These are phyloP conservation scores for Tylopilus cervinicoccineus DNA, from an alignment of 768 basidiomycete species.

Conservation along the genomic window DNA sequence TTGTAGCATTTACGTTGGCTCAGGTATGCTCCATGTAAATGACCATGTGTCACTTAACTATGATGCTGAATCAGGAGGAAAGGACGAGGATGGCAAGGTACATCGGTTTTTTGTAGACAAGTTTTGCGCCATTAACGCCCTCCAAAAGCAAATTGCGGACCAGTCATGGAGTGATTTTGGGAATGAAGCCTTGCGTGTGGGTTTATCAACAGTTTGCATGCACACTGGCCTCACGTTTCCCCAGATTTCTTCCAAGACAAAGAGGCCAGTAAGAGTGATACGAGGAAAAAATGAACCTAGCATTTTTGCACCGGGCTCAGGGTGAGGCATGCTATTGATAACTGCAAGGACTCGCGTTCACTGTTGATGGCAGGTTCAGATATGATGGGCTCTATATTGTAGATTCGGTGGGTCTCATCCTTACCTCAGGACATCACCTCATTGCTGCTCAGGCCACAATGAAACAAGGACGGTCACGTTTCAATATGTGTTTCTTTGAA, in stretches of 20 bases:
- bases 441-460: slow-evolving; percentile 14
- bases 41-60: neutral
- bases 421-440: neutral
- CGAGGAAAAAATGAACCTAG: slow-evolving; percentile 23
- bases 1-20: slow-evolving; percentile 34
- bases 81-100: slow-evolving; percentile 8
- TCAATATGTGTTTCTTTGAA: slow-evolving; percentile 27
- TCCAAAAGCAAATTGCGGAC: slow-evolving; percentile 19
- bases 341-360: neutral
- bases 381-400: slow-evolving; percentile 33
- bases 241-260: slow-evolving; percentile 29
- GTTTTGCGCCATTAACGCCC: neutral
- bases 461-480: no score
- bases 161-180: slow-evolving; percentile 19
- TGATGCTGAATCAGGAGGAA: slow-evolving; percentile 18
- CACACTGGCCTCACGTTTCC: neutral
- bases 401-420: slow-evolving; percentile 15
- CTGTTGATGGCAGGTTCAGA: slow-evolving; percentile 26
- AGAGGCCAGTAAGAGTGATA: slow-evolving; percentile 35
- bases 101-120: neutral
- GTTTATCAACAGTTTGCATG: neutral
- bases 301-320: slow-evolving; percentile 18
- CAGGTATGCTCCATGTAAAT: slow-evolving; percentile 15
- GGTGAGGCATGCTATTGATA: slow-evolving; percentile 16
- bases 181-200: slow-evolving; percentile 21